Percentiles rank a stretch among this genome's conserved stretches.
These are phyloP conservation scores for Kazachstania taianensis DNA, from an alignment of 805 yeast species.

Conservation along the genomic window DNA sequence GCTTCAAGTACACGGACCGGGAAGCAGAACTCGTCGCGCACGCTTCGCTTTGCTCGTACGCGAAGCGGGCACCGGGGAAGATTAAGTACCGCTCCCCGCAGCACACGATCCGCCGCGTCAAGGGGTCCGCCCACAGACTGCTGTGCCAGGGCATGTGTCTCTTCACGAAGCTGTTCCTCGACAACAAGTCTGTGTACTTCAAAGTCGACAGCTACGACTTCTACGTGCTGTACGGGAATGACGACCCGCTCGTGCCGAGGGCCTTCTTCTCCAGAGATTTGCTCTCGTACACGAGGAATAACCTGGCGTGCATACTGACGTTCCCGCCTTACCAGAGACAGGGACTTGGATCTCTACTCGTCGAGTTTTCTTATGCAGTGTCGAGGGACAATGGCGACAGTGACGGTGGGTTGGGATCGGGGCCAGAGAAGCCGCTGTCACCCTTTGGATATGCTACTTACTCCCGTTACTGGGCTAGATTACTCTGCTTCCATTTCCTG, in stretches of 20 bases:
- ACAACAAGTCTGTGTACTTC: constrained; percentile 81
- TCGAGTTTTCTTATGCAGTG: constrained; percentile 72
- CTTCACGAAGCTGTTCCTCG: constrained; percentile 80
- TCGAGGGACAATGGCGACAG: constrained; percentile 61
- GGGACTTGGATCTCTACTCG: constrained; percentile 66
- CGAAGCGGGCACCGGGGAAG: constrained; percentile 47
- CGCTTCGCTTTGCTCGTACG: constrained; percentile 34
- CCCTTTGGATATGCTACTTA: constrained; percentile 71
- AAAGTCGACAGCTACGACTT: constrained; percentile 71
- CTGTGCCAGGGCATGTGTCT: constrained; percentile 77
- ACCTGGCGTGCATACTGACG: constrained; percentile 81
- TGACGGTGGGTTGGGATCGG: constrained; percentile 58
- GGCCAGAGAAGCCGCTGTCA: constrained; percentile 88
- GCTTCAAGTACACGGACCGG: constrained; percentile 69
- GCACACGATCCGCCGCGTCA: constrained; percentile 52
- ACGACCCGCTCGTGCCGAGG: constrained; percentile 62
- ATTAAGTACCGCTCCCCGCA: constrained; percentile 53
- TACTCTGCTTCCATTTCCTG: constrained; percentile 35
- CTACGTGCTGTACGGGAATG: constrained; percentile 47
- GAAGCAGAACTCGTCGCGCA: constrained; percentile 42
- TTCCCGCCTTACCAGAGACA: constrained; percentile 87
- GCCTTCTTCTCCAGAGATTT: constrained; percentile 90
- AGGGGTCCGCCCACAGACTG: constrained; percentile 52
- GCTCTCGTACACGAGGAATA: constrained; percentile 65
- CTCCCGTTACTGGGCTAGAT: constrained; percentile 62